Evolutionary conservation across 495 filamentous ascomycete species (phyloP).

Genomic region (Jackrogersella minutella): DNA sequence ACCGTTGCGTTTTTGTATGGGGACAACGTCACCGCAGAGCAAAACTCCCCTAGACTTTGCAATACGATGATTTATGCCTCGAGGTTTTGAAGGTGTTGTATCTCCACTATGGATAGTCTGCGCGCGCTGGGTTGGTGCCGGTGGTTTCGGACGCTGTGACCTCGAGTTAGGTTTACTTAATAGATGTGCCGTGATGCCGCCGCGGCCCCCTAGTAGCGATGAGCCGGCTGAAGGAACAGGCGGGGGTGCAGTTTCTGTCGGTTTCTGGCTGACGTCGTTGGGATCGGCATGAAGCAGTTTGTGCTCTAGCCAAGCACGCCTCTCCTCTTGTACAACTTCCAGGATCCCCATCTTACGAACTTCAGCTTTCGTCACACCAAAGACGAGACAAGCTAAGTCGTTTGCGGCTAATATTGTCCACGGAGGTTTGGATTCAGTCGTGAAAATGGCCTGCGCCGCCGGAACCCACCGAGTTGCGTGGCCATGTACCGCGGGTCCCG

Average conservation of each 20-base stretch:
- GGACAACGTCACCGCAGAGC: constrained; percentile 95
- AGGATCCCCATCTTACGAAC: constrained; percentile 93
- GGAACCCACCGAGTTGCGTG: constrained; percentile 91
- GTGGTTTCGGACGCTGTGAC: constrained; percentile 51
- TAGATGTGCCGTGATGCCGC: constrained; percentile 84
- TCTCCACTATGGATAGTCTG: constrained; percentile 80
- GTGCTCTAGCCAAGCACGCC: constrained; percentile 86
- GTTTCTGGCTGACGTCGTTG: constrained; percentile 51
- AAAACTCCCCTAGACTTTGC: constrained; percentile 89
- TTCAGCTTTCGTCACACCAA: constrained; percentile 93
- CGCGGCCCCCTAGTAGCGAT: constrained; percentile 67
- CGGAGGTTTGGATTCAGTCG: constrained; percentile 83
- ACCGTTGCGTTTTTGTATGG: constrained; percentile 94
- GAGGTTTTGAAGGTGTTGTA: constrained; percentile 64
- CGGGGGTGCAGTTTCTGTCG: constrained; percentile 52
- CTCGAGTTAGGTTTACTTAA: constrained; percentile 88
- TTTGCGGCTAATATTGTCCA: constrained; percentile 99
- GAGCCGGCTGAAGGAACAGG: constrained; percentile 54
- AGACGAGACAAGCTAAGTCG: constrained; percentile 93
- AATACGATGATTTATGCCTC: constrained; percentile 62
- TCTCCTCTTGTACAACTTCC: constrained; percentile 89
- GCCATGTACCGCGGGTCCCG: constrained; percentile 68
- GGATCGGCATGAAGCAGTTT: constrained; percentile 71
- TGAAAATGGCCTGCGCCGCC: constrained; percentile 94
- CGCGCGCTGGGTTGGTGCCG: constrained; percentile 58